Conservation (phyloP, 441 rosid genomes). For the Gossypium lobatum region DNA sequence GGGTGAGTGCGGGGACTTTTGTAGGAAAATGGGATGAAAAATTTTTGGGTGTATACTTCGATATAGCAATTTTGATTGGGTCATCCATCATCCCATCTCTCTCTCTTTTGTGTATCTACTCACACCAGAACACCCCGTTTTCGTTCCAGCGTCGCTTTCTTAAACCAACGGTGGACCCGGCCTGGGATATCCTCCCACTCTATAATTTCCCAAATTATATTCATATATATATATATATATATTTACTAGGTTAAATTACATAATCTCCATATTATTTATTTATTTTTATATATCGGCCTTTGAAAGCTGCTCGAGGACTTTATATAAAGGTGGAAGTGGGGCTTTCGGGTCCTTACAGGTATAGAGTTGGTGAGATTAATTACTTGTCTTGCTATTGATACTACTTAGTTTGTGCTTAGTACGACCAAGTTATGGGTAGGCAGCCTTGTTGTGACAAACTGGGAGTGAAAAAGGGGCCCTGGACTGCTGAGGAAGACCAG, state of each 20-base stretch:
- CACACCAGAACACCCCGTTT: slow-evolving; percentile 38
- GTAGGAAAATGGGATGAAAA: slow-evolving; percentile 35
- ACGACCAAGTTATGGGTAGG: slow-evolving; percentile 30
- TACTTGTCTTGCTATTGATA: slow-evolving; percentile 3
- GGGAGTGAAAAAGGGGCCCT: slow-evolving; percentile 57
- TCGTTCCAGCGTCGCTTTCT: slow-evolving; percentile 66
- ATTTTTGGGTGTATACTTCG: slow-evolving; percentile 6
- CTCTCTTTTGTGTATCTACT: slow-evolving; percentile 17
- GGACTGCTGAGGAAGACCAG: slow-evolving; percentile 65
- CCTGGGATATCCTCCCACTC: slow-evolving; percentile 21
- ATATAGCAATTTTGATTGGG: slow-evolving; percentile 25
- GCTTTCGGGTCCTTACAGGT: slow-evolving; percentile 34
- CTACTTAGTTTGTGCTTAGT: slow-evolving; percentile 2
- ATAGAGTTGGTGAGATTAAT: slow-evolving; percentile 20
- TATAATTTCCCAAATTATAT: not conserved
- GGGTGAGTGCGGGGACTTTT: slow-evolving; percentile 32
- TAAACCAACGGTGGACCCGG: slow-evolving; percentile 40
- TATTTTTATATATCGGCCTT: not conserved
- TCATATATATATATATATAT: not conserved
- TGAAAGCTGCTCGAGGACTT: slow-evolving; percentile 15
- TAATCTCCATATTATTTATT: not conserved
- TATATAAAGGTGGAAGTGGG: slow-evolving; percentile 50
- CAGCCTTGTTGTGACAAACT: slow-evolving; percentile 57
- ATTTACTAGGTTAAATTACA: not conserved
- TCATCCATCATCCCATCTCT: slow-evolving; percentile 28